Percentiles rank a stretch among this genome's conserved stretches.
Conservation (phyloP, 495 filamentous ascomycete genomes). For the Aspergillus nanangensis region DNA sequence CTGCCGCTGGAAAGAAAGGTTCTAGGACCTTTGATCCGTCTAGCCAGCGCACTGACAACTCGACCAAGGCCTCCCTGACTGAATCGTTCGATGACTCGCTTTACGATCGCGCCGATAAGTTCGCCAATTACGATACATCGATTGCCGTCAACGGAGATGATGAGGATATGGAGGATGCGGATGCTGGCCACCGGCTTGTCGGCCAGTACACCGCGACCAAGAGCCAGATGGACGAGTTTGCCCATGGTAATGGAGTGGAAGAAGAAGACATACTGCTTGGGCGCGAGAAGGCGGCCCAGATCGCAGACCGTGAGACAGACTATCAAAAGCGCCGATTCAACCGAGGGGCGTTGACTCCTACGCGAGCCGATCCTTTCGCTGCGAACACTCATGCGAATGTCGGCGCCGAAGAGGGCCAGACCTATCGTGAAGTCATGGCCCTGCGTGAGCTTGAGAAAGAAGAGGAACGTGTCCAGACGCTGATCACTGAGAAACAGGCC, state of each 20-base stretch:
- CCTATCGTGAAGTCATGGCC: conserved; percentile 89
- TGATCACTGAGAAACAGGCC: conserved; percentile 73
- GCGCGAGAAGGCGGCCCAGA: conserved; percentile 83
- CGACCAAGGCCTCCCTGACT: conserved; percentile 91
- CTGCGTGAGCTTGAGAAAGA: conserved; percentile 87
- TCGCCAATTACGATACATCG: conserved; percentile 83
- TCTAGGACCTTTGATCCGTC: conserved; percentile 82
- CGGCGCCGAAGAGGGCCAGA: conserved; percentile 59
- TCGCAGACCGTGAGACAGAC: conserved; percentile 89
- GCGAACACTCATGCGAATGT: conserved; percentile 65
- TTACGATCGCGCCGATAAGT: conserved; percentile 84
- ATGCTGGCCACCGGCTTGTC: conserved; percentile 72
- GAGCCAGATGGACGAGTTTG: conserved; percentile 92
- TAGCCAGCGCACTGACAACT: conserved; percentile 82
- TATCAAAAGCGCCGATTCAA: conserved; percentile 95
- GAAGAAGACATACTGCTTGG: conserved; percentile 88
- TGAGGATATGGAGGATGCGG: conserved; percentile 76
- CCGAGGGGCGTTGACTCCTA: conserved; percentile 75
- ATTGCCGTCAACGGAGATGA: conserved; percentile 81
- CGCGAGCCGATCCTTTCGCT: conserved; percentile 83
- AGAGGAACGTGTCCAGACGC: conserved; percentile 78
- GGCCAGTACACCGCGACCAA: conserved; percentile 95
- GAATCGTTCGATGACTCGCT: conserved; percentile 92
- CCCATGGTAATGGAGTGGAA: conserved; percentile 74
- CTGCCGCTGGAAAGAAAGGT: conserved; percentile 76